Conservation (phyloP, 495 filamentous ascomycete species). For the Penicillium fimorum region DNA sequence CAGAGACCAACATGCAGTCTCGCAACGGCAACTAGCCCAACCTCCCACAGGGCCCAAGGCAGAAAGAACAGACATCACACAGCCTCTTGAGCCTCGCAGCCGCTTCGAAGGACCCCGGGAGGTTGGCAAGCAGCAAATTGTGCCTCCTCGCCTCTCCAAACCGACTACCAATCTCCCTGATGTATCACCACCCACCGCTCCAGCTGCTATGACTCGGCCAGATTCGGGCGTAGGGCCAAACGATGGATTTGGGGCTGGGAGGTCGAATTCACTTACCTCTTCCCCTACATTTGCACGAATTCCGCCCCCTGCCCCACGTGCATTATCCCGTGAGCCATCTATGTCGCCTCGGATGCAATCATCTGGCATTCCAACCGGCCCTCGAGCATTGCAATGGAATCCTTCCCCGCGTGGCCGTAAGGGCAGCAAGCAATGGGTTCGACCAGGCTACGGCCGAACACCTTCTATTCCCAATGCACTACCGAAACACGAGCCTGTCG, state of each 20-base stretch:
- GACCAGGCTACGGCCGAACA: constrained; percentile 43
- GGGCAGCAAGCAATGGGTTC: constrained; percentile 61
- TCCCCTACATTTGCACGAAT: constrained; percentile 33
- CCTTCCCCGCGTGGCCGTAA: constrained; percentile 38
- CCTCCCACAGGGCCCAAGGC: constrained; percentile 46
- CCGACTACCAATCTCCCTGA: constrained; percentile 22
- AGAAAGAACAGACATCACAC: constrained; percentile 28
- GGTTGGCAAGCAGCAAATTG: constrained; percentile 13
- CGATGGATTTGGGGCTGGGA: constrained; percentile 23
- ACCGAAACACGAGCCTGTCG: constrained; percentile 39
- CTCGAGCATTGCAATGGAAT: constrained; percentile 49
- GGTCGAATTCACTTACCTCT: constrained; percentile 19
- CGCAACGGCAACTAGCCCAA: constrained; percentile 24
- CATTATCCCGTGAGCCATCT: constrained; percentile 37
- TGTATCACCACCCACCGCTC: constrained; percentile 43
- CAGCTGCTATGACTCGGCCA: constrained; percentile 39
- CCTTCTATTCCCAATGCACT: constrained; percentile 32
- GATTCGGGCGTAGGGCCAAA: constrained; percentile 20
- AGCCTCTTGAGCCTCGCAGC: constrained; percentile 20
- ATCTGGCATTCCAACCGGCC: constrained; percentile 57
- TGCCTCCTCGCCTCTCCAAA: constrained; percentile 16
- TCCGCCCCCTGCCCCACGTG: constrained; percentile 30
- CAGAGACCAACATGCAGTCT: constrained; percentile 27
- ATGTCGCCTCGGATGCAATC: constrained; percentile 51
- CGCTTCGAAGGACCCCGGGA: constrained; percentile 28